Evolutionary conservation across 106 monocot species (phyloP).

Genomic region (Alisma plantagoaquatica): DNA sequence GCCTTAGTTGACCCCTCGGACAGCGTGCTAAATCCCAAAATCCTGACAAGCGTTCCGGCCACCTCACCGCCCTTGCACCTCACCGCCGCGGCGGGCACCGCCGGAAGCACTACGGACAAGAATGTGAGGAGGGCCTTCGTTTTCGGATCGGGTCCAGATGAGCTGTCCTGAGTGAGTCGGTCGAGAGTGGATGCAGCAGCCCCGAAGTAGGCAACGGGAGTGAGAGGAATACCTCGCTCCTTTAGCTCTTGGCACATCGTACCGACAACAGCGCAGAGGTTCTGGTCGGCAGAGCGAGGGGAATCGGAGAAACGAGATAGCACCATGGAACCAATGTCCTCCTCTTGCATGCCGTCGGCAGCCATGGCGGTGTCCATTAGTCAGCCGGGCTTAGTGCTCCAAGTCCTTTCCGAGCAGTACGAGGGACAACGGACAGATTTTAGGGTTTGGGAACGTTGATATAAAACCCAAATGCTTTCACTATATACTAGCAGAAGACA

Average conservation of each 20-base stretch:
- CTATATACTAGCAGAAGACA: too few species aligned
- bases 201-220: conserved; percentile 75
- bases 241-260: conserved; percentile 67
- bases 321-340: conserved; percentile 24
- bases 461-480: too few species aligned
- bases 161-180: conserved; percentile 31
- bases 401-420: too few species aligned
- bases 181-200: conserved; percentile 55
- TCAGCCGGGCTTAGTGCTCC: too few species aligned
- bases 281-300: conserved; percentile 41
- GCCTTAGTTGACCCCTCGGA: conserved; percentile 35
- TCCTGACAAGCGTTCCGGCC: conserved; percentile 30
- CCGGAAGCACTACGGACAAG: conserved; percentile 39
- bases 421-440: too few species aligned
- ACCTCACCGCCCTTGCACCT: conserved; percentile 35
- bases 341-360: background rate
- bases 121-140: conserved; percentile 48
- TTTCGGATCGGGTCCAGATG: conserved; percentile 24
- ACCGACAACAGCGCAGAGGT: conserved; percentile 57
- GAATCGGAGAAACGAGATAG: conserved; percentile 45
- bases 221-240: conserved; percentile 42
- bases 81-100: conserved; percentile 35
- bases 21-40: conserved; percentile 26
- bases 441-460: too few species aligned
- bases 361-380: background rate